Conservation (phyloP, 306 rosid genomes). For the Delonix regia region DNA sequence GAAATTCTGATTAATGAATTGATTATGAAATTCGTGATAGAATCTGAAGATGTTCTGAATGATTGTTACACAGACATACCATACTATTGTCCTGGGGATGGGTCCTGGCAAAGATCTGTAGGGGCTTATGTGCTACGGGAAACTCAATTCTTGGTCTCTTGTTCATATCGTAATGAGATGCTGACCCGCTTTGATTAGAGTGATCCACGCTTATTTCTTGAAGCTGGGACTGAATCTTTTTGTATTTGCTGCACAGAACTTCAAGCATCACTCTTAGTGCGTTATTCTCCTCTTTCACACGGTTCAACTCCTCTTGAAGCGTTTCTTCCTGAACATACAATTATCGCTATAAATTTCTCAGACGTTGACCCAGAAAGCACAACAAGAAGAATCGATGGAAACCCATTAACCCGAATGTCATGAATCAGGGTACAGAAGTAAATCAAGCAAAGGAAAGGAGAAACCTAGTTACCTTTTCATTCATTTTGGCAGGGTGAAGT, state of each 20-base stretch:
- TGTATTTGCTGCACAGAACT: conserved; percentile 53
- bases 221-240: conserved; percentile 43
- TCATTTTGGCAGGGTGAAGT: conserved; percentile 33
- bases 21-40: conserved; percentile 1
- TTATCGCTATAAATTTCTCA: background rate
- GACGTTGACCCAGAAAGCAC: background rate
- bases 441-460: conserved; percentile 7
- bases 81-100: conserved; percentile 55
- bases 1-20: background rate
- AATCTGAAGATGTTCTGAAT: background rate
- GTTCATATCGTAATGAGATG: conserved; percentile 24
- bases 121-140: conserved; percentile 43
- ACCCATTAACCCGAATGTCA: background rate
- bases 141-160: conserved; percentile 54
- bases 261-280: conserved; percentile 57
- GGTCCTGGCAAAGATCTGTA: conserved; percentile 55
- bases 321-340: conserved; percentile 41
- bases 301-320: conserved; percentile 41
- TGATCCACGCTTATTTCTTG: conserved; percentile 30
- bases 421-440: background rate
- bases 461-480: conserved; percentile 37
- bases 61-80: conserved; percentile 39
- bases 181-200: conserved; percentile 5
- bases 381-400: background rate
- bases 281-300: conserved; percentile 56